Evolutionary conservation across 768 basidiomycete species (phyloP).

Genomic region (Pleurotus giganteus): DNA sequence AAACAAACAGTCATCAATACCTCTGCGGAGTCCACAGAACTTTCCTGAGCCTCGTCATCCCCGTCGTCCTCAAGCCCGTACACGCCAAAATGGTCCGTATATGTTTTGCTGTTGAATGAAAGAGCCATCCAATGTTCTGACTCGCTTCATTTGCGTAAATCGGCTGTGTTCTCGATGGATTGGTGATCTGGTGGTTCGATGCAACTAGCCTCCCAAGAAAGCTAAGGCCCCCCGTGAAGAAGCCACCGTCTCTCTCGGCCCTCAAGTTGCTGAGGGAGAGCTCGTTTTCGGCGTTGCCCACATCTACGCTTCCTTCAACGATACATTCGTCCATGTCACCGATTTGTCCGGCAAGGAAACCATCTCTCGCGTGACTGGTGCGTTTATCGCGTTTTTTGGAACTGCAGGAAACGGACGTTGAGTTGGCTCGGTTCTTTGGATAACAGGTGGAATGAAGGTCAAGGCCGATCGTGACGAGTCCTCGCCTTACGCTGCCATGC

Average conservation of each 20-base stretch:
- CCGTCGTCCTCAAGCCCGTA: slow-evolving; percentile 33
- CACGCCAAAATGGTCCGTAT: slow-evolving; percentile 38
- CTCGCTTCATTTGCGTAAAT: neutral
- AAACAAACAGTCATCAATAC: too few species aligned
- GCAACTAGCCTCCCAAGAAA: slow-evolving; percentile 79
- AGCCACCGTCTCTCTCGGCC: slow-evolving; percentile 87
- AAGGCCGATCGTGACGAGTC: slow-evolving; percentile 99
- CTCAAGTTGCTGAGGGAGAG: slow-evolving; percentile 94
- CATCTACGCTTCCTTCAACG: slow-evolving; percentile 99
- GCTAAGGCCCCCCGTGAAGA: slow-evolving; percentile 76
- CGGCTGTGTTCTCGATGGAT: slow-evolving; percentile 43
- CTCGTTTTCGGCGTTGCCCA: slow-evolving; percentile 97
- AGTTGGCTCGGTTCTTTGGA: neutral
- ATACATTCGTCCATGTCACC: slow-evolving; percentile 99
- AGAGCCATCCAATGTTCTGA: neutral
- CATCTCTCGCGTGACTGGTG: slow-evolving; percentile 96
- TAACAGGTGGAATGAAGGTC: slow-evolving; percentile 96
- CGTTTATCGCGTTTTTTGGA: slow-evolving; percentile 20
- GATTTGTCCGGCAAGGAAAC: slow-evolving; percentile 99
- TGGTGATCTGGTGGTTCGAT: slow-evolving; percentile 47
- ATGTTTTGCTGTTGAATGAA: neutral
- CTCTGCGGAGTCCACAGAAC: too few species aligned
- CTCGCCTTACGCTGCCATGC: slow-evolving; percentile 95
- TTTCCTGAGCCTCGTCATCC: too few species aligned
- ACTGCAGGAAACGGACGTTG: neutral